These are phyloP conservation scores for Penicillium sp. DNA, from an alignment of 2,329 filamentous ascomycete species.

Conservation along the genomic window DNA sequence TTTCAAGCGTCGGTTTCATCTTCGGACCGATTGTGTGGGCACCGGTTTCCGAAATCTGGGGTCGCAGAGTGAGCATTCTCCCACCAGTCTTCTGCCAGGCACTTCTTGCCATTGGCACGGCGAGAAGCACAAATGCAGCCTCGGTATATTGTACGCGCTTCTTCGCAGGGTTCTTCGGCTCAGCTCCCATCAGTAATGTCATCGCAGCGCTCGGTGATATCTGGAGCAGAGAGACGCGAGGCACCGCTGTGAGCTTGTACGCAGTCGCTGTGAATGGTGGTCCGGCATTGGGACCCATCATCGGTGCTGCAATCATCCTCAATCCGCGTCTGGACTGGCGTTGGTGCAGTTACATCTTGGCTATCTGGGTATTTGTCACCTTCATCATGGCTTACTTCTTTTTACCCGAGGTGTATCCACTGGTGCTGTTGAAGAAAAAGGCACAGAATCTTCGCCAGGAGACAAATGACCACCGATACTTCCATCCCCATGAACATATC, in stretches of 20 bases:
- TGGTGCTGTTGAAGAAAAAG: constrained; percentile 44
- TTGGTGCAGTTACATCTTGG: constrained; percentile 50
- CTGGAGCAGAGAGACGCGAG: constrained; percentile 41
- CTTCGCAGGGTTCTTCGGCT: constrained; percentile 50
- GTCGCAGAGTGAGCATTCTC: constrained; percentile 50
- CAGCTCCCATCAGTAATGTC: constrained; percentile 48
- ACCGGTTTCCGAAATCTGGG: constrained; percentile 50
- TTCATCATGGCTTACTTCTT: constrained; percentile 31
- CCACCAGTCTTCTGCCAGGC: constrained; percentile 47
- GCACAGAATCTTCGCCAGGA: constrained; percentile 41
- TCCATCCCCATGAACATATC: constrained; percentile 50
- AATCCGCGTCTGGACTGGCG: constrained; percentile 46
- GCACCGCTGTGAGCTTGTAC: constrained; percentile 44
- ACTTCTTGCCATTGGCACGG: constrained; percentile 51
- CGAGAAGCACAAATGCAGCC: constrained; percentile 40
- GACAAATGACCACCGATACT: constrained; percentile 43
- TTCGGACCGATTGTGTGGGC: constrained; percentile 45
- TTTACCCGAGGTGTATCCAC: constrained; percentile 45
- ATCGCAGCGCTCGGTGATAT: constrained; percentile 49
- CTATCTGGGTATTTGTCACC: constrained; percentile 42
- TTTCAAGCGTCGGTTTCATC: constrained; percentile 15
- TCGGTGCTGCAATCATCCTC: constrained; percentile 43
- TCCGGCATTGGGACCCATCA: constrained; percentile 45
- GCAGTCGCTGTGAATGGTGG: constrained; percentile 46
- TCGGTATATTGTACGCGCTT: constrained; percentile 47